Evolutionary conservation across 768 basidiomycete species (phyloP).

Genomic region (Suillus clintonianus): DNA sequence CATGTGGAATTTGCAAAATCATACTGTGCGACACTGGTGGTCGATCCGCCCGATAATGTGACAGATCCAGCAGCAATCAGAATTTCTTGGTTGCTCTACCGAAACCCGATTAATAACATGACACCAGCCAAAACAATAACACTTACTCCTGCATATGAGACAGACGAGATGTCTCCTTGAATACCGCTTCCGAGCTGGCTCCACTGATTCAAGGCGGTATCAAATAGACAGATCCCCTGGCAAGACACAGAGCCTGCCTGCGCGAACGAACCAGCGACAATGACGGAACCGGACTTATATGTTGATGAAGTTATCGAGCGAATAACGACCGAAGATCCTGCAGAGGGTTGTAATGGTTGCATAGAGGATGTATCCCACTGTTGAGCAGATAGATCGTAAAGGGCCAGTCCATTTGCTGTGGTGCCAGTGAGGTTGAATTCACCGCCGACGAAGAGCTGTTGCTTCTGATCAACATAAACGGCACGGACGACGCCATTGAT

Average conservation of each 20-base stretch:
- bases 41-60: slow-evolving; percentile 58
- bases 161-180: slow-evolving; percentile 74
- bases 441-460: slow-evolving; percentile 80
- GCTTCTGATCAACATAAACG: slow-evolving; percentile 65
- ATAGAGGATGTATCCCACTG: slow-evolving; percentile 62
- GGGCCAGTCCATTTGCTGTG: slow-evolving; percentile 66
- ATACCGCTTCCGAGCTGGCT: slow-evolving; percentile 77
- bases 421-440: slow-evolving; percentile 68
- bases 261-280: slow-evolving; percentile 88
- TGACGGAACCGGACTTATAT: slow-evolving; percentile 58
- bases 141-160: slow-evolving; percentile 82
- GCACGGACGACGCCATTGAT: slow-evolving; percentile 76
- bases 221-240: slow-evolving; percentile 76
- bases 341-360: slow-evolving; percentile 58
- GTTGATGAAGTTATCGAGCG: slow-evolving; percentile 68
- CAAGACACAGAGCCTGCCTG: slow-evolving; percentile 77
- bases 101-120: slow-evolving; percentile 10
- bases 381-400: slow-evolving; percentile 72
- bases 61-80: slow-evolving; percentile 85
- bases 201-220: slow-evolving; percentile 75
- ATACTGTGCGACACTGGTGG: slow-evolving; percentile 75
- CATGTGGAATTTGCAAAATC: slow-evolving; percentile 74
- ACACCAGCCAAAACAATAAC: background rate
- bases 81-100: slow-evolving; percentile 62
- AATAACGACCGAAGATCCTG: slow-evolving; percentile 62